phyloP scores from a whole-genome alignment of 2,329 filamentous ascomycete genomes.

The Clarireedia homoeocarpa region DNA sequence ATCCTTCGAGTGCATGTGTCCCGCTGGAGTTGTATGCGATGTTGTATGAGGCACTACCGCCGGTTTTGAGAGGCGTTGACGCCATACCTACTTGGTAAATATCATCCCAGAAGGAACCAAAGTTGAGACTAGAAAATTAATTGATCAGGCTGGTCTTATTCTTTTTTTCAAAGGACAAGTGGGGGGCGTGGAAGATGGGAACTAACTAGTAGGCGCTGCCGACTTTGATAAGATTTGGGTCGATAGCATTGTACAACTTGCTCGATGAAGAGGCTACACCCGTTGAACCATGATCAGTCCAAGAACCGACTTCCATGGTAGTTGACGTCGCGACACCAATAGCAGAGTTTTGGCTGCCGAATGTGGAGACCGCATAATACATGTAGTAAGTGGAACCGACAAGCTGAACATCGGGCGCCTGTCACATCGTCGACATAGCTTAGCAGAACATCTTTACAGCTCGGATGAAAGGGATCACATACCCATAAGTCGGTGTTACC shows the following conservation, averaged over 20 bases:
- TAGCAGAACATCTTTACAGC: constrained; percentile 8
- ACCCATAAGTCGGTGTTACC: constrained; percentile 35
- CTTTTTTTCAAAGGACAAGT: neutral
- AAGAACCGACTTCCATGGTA: constrained; percentile 44
- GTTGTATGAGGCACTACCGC: constrained; percentile 33
- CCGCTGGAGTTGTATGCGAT: constrained; percentile 46
- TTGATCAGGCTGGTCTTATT: neutral
- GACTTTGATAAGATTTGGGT: constrained; percentile 42
- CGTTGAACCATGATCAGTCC: constrained; percentile 50
- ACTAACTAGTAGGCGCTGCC: constrained; percentile 33
- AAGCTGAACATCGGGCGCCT: constrained; percentile 54
- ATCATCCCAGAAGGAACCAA: constrained; percentile 62
- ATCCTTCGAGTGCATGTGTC: constrained; percentile 46
- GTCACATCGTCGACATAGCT: neutral
- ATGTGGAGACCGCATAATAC: constrained; percentile 51
- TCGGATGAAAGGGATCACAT: constrained; percentile 9
- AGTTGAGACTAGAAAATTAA: constrained; percentile 37
- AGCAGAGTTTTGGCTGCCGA: constrained; percentile 44
- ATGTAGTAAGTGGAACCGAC: constrained; percentile 53
- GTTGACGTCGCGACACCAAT: constrained; percentile 41
- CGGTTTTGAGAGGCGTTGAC: constrained; percentile 27
- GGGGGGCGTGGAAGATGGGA: neutral
- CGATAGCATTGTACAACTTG: constrained; percentile 53
- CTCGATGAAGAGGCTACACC: constrained; percentile 39
- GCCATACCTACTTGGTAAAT: constrained; percentile 51